Percentiles rank a stretch among this genome's conserved stretches.
These are phyloP conservation scores for Sporothrix mexicana DNA, from an alignment of 2,329 filamentous ascomycete genomes.

Conservation along the genomic window DNA sequence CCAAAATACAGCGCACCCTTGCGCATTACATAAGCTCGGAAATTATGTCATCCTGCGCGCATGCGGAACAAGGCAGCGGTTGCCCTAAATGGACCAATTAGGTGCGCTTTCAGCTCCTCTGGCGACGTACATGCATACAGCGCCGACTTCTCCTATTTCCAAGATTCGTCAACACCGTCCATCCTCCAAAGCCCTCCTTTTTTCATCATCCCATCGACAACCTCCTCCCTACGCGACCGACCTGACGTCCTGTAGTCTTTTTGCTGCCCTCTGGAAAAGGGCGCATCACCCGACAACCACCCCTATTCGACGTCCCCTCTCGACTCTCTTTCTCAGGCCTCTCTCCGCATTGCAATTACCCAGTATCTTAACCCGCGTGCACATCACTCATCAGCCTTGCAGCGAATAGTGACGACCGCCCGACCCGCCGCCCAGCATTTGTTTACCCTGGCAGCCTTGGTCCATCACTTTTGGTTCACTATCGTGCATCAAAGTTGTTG, in stretches of 20 bases:
- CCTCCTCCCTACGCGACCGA: neutral
- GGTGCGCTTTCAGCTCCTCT: neutral
- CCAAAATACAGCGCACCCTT: neutral
- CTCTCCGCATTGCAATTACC: neutral
- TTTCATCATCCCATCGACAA: neutral
- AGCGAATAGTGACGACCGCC: neutral
- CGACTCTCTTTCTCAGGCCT: neutral
- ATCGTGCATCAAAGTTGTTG: neutral
- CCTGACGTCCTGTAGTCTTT: neutral
- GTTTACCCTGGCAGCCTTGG: neutral
- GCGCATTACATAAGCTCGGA: constrained; percentile 2
- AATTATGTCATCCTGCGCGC: constrained; percentile 24
- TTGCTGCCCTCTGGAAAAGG: neutral
- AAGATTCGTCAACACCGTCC: neutral
- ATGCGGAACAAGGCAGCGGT: constrained; percentile 1
- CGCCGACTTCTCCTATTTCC: constrained; percentile 22
- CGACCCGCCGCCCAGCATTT: constrained; percentile 2
- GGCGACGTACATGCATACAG: constrained; percentile 18
- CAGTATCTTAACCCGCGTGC: neutral
- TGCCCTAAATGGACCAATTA: neutral
- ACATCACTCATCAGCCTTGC: constrained; percentile 8
- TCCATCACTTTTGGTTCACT: neutral
- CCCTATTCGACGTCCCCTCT: neutral
- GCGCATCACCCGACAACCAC: neutral
- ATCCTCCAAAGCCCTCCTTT: neutral